phyloP scores from a whole-genome alignment of 1,284 basidiomycete genomes.

The Ceratobasidium papillatum region DNA sequence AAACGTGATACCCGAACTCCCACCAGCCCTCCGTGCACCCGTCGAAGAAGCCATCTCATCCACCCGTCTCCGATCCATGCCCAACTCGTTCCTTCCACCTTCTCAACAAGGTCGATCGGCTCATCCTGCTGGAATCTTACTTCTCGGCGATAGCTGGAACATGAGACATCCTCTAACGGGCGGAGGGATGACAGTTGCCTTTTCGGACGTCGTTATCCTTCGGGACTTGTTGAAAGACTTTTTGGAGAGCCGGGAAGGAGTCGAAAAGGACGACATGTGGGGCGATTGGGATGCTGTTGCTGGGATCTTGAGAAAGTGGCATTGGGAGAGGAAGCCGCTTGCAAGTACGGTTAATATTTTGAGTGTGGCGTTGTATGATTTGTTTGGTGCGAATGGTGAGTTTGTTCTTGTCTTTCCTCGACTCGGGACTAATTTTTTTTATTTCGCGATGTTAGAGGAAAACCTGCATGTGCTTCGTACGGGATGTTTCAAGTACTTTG shows the following conservation, averaged over 20 bases:
- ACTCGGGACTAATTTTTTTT: slow-evolving; percentile 31
- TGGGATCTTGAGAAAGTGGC: slow-evolving; percentile 73
- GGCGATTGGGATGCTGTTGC: slow-evolving; percentile 70
- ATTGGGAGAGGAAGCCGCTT: slow-evolving; percentile 84
- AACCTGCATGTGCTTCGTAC: slow-evolving; percentile 83
- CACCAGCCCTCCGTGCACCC: slow-evolving; percentile 69
- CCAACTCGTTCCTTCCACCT: slow-evolving; percentile 93
- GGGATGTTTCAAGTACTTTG: slow-evolving; percentile 98
- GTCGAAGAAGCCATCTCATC: slow-evolving; percentile 70
- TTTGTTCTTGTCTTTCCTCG: slow-evolving; percentile 41
- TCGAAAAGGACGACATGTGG: slow-evolving; percentile 29
- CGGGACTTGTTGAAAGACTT: slow-evolving; percentile 57
- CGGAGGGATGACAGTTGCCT: slow-evolving; percentile 92
- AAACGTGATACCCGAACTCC: slow-evolving; percentile 82
- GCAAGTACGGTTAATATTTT: slow-evolving; percentile 89
- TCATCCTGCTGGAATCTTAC: slow-evolving; percentile 75
- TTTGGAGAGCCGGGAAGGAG: slow-evolving; percentile 25
- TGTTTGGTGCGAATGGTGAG: slow-evolving; percentile 89
- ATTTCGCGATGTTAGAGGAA: slow-evolving; percentile 62
- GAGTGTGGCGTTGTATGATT: slow-evolving; percentile 88
- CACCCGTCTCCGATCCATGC: slow-evolving; percentile 89
- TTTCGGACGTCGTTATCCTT: slow-evolving; percentile 83
- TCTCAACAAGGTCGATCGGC: slow-evolving; percentile 70
- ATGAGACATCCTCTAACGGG: slow-evolving; percentile 99
- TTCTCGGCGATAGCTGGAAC: slow-evolving; percentile 97